phyloP scores from a whole-genome alignment of 345 rosid species.

The Aquilaria yunnanensis region DNA sequence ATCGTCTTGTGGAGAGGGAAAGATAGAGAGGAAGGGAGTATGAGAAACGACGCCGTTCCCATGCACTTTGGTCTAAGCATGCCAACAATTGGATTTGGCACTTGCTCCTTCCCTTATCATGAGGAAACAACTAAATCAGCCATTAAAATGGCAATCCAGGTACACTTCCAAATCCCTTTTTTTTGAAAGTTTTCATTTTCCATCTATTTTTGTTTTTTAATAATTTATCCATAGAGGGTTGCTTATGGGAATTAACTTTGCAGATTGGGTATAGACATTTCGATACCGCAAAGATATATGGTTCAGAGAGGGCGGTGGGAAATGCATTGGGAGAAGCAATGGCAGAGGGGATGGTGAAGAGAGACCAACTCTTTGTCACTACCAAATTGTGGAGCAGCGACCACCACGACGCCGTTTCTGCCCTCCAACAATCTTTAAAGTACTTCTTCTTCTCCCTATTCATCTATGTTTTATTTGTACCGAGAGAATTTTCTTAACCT shows the following conservation, averaged over 20 bases:
- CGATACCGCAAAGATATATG: slow-evolving; percentile 81
- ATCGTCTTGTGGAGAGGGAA: not conserved
- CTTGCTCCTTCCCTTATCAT: slow-evolving; percentile 49
- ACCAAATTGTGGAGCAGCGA: slow-evolving; percentile 85
- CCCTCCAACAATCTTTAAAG: slow-evolving; percentile 56
- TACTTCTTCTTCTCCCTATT: slow-evolving; percentile 8
- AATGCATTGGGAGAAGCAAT: slow-evolving; percentile 48
- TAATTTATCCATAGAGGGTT: not conserved
- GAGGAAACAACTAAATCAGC: slow-evolving; percentile 47
- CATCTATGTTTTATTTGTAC: not conserved
- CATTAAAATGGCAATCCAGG: slow-evolving; percentile 63
- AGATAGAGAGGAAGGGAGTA: slow-evolving; percentile 4
- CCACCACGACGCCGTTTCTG: slow-evolving; percentile 74
- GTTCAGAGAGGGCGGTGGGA: slow-evolving; percentile 83
- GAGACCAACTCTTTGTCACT: slow-evolving; percentile 71
- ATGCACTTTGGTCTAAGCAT: slow-evolving; percentile 56
- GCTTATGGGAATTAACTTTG: not conserved
- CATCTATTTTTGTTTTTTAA: not conserved
- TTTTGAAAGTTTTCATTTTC: not conserved
- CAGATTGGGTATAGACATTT: slow-evolving; percentile 91
- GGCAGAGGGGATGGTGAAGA: slow-evolving; percentile 22
- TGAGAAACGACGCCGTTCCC: slow-evolving; percentile 44
- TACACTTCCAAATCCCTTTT: slow-evolving; percentile 12
- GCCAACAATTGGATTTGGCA: slow-evolving; percentile 75
- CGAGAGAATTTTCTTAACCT: no score